These are phyloP conservation scores for Arxiozyma telluris DNA, from an alignment of 1,139 yeast species.

Conservation along the genomic window DNA sequence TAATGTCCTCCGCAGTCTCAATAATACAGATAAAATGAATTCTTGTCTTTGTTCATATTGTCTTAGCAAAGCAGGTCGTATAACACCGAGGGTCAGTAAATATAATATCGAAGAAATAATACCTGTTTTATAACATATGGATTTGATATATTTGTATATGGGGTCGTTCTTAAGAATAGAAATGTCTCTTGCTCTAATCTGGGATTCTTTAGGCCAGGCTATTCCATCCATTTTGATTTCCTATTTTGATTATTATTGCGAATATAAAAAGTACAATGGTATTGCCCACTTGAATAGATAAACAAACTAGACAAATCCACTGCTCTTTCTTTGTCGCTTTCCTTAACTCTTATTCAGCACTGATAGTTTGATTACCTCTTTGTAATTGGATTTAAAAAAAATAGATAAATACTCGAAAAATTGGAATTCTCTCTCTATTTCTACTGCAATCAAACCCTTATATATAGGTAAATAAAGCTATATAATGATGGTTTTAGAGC, in stretches of 20 bases:
- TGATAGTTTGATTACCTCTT: too few species aligned
- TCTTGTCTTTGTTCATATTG: slow-evolving; percentile 29
- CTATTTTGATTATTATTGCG: background rate
- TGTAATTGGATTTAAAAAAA: too few species aligned
- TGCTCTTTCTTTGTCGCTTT: background rate
- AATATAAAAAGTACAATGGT: slow-evolving; percentile 23
- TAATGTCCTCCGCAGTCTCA: slow-evolving; percentile 21
- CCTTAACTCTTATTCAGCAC: background rate
- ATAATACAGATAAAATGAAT: slow-evolving; percentile 16
- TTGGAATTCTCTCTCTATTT: too few species aligned
- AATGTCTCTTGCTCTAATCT: slow-evolving; percentile 6
- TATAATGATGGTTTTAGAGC: too few species aligned
- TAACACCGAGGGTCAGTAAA: slow-evolving; percentile 8
- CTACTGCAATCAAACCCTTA: too few species aligned
- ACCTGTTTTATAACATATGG: slow-evolving; percentile 28
- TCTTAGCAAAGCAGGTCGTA: slow-evolving; percentile 29
- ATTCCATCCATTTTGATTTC: background rate
- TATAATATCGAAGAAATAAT: slow-evolving; percentile 24
- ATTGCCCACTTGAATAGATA: background rate
- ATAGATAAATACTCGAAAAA: too few species aligned
- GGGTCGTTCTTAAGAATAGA: slow-evolving; percentile 4
- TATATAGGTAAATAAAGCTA: too few species aligned
- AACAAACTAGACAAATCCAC: too few species aligned
- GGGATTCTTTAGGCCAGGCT: slow-evolving; percentile 18
- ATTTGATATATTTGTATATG: slow-evolving; percentile 11